phyloP scores from a whole-genome alignment of 768 basidiomycete species.

The Daedaleopsis nitida region DNA sequence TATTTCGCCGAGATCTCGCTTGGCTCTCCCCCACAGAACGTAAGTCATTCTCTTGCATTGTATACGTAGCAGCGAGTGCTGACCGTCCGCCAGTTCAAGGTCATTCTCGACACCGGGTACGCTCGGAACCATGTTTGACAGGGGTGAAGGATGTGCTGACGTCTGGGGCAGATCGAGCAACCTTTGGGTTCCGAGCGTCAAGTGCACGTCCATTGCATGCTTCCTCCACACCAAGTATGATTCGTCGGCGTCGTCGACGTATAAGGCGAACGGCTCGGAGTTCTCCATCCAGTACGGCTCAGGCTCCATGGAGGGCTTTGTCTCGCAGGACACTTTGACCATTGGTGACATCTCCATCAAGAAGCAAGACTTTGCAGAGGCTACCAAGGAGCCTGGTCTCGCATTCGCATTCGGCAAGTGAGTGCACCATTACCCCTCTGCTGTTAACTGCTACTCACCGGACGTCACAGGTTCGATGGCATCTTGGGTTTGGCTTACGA shows the following conservation, averaged over 20 bases:
- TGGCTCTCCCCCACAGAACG: slow-evolving; percentile 81
- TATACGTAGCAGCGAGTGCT: neutral
- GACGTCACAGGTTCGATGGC: slow-evolving; percentile 77
- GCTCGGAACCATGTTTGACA: neutral
- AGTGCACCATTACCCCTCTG: slow-evolving; percentile 30
- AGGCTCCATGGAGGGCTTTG: slow-evolving; percentile 95
- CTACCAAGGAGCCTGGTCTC: slow-evolving; percentile 93
- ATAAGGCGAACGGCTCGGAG: slow-evolving; percentile 86
- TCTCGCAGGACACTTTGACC: slow-evolving; percentile 76
- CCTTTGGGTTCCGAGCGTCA: slow-evolving; percentile 86
- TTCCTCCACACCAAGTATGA: slow-evolving; percentile 96
- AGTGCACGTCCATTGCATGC: slow-evolving; percentile 88
- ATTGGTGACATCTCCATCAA: slow-evolving; percentile 84
- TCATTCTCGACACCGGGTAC: slow-evolving; percentile 91
- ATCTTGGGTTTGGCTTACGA: slow-evolving; percentile 94
- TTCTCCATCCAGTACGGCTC: slow-evolving; percentile 95
- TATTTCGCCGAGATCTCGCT: slow-evolving; percentile 89
- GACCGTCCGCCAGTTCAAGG: slow-evolving; percentile 68
- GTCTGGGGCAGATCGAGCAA: slow-evolving; percentile 69
- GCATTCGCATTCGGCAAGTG: slow-evolving; percentile 96
- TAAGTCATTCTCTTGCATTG: slow-evolving; percentile 37
- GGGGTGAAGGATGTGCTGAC: slow-evolving; percentile 1
- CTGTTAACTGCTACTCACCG: neutral
- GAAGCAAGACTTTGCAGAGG: slow-evolving; percentile 90
- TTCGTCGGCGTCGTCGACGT: slow-evolving; percentile 71